phyloP scores from a whole-genome alignment of 164 flowering plant species.

The Tinospora cordifolia region DNA sequence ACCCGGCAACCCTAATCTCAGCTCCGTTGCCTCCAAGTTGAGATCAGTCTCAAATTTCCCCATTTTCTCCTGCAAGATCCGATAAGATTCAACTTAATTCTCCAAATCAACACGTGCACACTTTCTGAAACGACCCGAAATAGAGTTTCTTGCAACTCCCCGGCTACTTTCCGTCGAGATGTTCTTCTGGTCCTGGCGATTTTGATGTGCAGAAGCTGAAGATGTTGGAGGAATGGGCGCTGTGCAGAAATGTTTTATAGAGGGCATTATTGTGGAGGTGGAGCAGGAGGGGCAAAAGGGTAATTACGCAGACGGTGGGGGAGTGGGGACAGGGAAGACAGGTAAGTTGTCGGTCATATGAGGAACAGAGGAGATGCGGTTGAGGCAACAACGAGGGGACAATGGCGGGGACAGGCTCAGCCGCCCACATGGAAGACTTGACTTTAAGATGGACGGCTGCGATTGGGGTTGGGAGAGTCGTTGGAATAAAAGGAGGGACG shows the following conservation, averaged over 20 bases:
- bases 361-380: constrained; percentile 35
- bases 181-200: not conserved
- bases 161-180: not conserved
- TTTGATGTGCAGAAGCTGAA: too few relatives aligned
- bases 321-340: constrained; percentile 21
- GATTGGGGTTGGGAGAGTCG: constrained; percentile 12
- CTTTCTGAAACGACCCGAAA: too few relatives aligned
- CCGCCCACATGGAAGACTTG: constrained; percentile 41
- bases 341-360: constrained; percentile 49
- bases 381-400: constrained; percentile 42
- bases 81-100: not conserved
- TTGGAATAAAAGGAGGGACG: constrained; percentile 7
- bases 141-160: not conserved
- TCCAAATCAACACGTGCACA: not conserved
- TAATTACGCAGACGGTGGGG: constrained; percentile 17
- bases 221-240: not conserved
- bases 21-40: constrained; percentile 59
- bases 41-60: constrained; percentile 32
- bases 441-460: constrained; percentile 18
- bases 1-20: constrained; percentile 57
- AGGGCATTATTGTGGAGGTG: not conserved
- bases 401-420: constrained; percentile 45
- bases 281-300: not conserved
- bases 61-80: constrained; percentile 14
- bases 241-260: constrained; percentile 16